Percentiles rank a stretch among this genome's conserved stretches.
Conservation (phyloP, 768 basidiomycete species). For the Tulasnella sp. region DNA sequence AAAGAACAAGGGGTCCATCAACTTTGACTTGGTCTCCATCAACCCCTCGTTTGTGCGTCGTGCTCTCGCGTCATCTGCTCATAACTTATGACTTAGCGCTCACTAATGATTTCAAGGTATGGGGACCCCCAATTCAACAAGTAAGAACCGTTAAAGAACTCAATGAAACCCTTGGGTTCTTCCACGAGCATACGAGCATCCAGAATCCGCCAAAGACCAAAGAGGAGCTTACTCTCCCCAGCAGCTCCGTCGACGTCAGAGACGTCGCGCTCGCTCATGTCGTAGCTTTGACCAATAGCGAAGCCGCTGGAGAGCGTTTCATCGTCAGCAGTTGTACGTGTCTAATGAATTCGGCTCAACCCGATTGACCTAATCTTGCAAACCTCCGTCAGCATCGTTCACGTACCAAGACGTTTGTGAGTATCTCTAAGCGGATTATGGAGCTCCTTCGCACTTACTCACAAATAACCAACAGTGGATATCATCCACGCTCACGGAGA, state of each 20-base stretch:
- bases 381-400: background rate
- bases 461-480: background rate
- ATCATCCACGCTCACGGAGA: conserved; percentile 13
- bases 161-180: background rate
- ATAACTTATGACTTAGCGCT: background rate
- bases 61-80: background rate
- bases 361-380: background rate
- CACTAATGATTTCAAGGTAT: background rate
- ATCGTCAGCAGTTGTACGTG: conserved; percentile 5
- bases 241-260: conserved; percentile 26
- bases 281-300: conserved; percentile 6
- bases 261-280: conserved; percentile 29
- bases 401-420: conserved; percentile 29
- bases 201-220: background rate
- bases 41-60: conserved; percentile 25
- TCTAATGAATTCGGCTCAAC: background rate
- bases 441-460: too few species aligned
- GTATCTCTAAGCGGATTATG: background rate
- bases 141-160: background rate
- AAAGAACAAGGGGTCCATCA: conserved; percentile 30
- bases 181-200: background rate
- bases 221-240: background rate
- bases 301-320: conserved; percentile 24
- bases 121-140: background rate
- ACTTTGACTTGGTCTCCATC: conserved; percentile 34